Conservation (phyloP, 176 grass and related monocot genomes). For the Cenchrus americanus region DNA sequence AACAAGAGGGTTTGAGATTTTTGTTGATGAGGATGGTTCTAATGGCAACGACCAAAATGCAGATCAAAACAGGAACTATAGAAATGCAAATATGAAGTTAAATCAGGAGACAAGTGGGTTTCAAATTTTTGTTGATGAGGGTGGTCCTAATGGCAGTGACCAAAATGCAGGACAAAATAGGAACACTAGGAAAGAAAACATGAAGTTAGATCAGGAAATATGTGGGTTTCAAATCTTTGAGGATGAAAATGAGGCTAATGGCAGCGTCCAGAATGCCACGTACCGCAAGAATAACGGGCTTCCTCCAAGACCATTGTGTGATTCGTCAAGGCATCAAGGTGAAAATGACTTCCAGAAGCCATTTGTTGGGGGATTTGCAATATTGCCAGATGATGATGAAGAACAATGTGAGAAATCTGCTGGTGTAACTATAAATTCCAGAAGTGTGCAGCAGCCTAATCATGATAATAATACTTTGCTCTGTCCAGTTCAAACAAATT, state of each 20-base stretch:
- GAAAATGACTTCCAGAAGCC: slow-evolving; percentile 46
- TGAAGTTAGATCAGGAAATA: slow-evolving; percentile 40
- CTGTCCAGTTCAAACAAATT: slow-evolving; percentile 30
- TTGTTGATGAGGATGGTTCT: slow-evolving; percentile 64
- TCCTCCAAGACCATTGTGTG: slow-evolving; percentile 29
- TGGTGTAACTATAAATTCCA: slow-evolving; percentile 7
- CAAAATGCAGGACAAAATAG: slow-evolving; percentile 32
- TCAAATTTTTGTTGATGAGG: slow-evolving; percentile 80
- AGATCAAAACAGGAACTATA: slow-evolving; percentile 30
- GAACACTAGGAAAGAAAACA: slow-evolving; percentile 46
- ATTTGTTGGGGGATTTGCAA: slow-evolving; percentile 72
- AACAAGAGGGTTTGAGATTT: slow-evolving; percentile 72
- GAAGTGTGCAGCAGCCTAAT: slow-evolving; percentile 30
- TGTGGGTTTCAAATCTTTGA: slow-evolving; percentile 65
- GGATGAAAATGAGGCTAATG: slow-evolving; percentile 62
- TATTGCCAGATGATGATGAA: slow-evolving; percentile 77
- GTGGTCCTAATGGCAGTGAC: slow-evolving; percentile 28
- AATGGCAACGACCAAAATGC: slow-evolving; percentile 36
- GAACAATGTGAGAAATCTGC: slow-evolving; percentile 31
- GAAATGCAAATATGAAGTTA: slow-evolving; percentile 43
- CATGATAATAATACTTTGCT: slow-evolving; percentile 18
- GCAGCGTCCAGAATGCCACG: slow-evolving; percentile 20
- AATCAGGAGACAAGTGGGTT: slow-evolving; percentile 48
- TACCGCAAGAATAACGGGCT: slow-evolving; percentile 27
- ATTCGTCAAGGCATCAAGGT: slow-evolving; percentile 37